Evolutionary conservation across 371 early-diverging fungal genomes (phyloP).

Genomic region (Apophysomyces ossiformis): DNA sequence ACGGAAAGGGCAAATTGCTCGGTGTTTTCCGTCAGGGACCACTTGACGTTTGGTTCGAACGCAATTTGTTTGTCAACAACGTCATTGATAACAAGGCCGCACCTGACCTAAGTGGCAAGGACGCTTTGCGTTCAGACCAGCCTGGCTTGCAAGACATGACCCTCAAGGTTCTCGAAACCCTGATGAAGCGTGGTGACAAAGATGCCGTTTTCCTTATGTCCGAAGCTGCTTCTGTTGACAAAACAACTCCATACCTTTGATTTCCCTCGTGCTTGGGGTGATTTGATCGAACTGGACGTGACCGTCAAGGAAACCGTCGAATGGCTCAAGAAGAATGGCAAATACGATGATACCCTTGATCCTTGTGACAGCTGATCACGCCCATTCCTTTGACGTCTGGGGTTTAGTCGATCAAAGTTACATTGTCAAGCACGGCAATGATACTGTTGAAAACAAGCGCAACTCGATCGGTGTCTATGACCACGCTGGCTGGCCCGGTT

Average conservation of each 20-base stretch:
- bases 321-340: conserved; percentile 57
- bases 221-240: conserved; percentile 79
- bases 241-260: conserved; percentile 74
- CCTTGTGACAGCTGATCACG: conserved; percentile 75
- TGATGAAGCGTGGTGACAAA: conserved; percentile 66
- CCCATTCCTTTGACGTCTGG: conserved; percentile 75
- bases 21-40: conserved; percentile 69
- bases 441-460: conserved; percentile 50
- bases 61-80: conserved; percentile 64
- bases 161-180: conserved; percentile 62
- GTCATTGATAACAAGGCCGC: conserved; percentile 49
- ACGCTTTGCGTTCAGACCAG: conserved; percentile 61
- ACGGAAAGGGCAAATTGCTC: conserved; percentile 60
- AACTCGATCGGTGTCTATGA: conserved; percentile 68
- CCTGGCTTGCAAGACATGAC: conserved; percentile 76
- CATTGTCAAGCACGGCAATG: conserved; percentile 20
- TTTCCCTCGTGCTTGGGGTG: conserved; percentile 72
- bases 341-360: conserved; percentile 71
- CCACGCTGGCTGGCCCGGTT: conserved; percentile 70
- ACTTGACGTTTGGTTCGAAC: conserved; percentile 78
- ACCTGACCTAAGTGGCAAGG: conserved; percentile 53
- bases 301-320: conserved; percentile 66
- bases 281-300: conserved; percentile 74
- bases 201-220: conserved; percentile 79
- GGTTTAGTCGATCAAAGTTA: conserved; percentile 65